Evolutionary conservation across 1,284 basidiomycete genomes (phyloP), one percentile per base, ranked within the genome.

Genomic region (Ganoderma sinense): DNA sequence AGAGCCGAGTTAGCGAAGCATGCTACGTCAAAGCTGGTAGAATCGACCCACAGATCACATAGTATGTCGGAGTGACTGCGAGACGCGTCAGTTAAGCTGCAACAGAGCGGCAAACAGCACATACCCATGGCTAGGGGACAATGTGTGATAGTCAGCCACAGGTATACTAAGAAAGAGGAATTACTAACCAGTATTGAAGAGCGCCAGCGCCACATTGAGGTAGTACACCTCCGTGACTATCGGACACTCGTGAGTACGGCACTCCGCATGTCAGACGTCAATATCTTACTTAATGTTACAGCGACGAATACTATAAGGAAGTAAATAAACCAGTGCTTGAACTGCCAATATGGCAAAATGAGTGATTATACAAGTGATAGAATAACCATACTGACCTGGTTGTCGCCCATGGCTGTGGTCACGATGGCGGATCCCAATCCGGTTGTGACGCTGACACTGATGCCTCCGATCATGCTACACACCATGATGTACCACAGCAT

Each of bases 401-500:
- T 97, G 77, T 94, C 87, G 60, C 97, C 97, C 82, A 90, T 86
- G 23, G 92, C 94, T 53, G 91, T 92, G 43, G 94, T 92, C 41
- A 99, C 89, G 77, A 99, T 98, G 53, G 96, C 93, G 29, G 95
- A 85, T 45, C 97, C 97, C 26, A 99, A 88, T 43, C 97, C 97
- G 56, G 96, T 97, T 3, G 97, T 98, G 69, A 97, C 97, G 75
- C 94, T 97, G 75, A 99, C 97, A 72, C 93, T 96, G 70, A 99
- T 93, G 1, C 98, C 97, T 36, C 97, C 97, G 77, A 99, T 98
- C 86, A 99, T 91, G 73, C 94, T 96, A 82, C 97, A 99, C 48
- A 98, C 94, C 58, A 88, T 84, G 75, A 98, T 97, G 82, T 99
- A 98, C 88, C 97, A 97, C 72, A 99, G 82, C 97, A 99, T 98